Evolutionary conservation across 768 basidiomycete species (phyloP), one percentile per base, ranked within the genome.

Genomic region (Cyclocybe cylindracea): DNA sequence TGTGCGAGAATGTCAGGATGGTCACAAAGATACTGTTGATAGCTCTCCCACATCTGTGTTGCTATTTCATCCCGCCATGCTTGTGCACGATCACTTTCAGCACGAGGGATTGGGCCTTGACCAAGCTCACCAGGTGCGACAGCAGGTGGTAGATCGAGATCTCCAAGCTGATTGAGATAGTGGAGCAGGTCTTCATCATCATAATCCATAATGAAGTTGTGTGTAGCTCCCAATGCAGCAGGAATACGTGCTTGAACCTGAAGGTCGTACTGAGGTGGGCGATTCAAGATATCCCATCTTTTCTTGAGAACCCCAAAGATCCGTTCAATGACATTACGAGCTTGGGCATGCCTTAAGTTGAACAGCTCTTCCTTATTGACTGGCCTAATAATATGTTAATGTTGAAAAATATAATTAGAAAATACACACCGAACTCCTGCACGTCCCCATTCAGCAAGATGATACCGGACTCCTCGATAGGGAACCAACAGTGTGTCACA

Each of bases 401-500:
- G n/a, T 24, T 24, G 2, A 5, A 24, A 24, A 24, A 24, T 5
- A 5, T 2, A 24, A 24, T 24, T 5, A 24, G 24, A 24, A 2
- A 37, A n/a, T 10, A 47, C 59, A 43, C 43, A 66, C 65, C 54
- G 33, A 2, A 58, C 11, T 35, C 31, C 19, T 42, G 62, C 65
- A 16, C 58, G 10, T 16, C 56, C 69, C 70, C 71, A 75, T 44
- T 75, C 70, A 3, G 55, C 57, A 24, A 75, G 59, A 50, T 76
- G 72, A 50, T 77, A 77, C 0, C 63, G 56, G 3, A 71, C 66
- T 19, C 66, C 60, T 3, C 61, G 53, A 52, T 74, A 77, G 10
- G 75, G 76, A 1, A 72, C 64, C 1, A 78, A 61, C 0, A 75
- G 62, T 1, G 57, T 35, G 57, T 72, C 65, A 62, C 71, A 74